Base-by-base conservation (phyloP, 2,329 filamentous ascomycete species). In the Epichloe sibirici region DNA sequence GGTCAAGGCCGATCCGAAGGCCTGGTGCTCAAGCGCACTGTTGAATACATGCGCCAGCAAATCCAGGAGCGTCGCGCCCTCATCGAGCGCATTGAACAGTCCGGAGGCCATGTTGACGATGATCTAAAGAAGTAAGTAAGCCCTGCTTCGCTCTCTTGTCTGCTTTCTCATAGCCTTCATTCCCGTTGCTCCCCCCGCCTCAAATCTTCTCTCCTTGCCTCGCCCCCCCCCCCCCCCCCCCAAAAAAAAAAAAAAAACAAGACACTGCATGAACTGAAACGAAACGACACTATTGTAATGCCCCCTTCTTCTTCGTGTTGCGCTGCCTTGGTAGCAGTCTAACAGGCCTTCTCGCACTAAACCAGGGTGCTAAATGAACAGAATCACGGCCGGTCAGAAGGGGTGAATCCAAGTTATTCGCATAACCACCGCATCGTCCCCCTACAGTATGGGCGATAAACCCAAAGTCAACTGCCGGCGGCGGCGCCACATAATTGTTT, bases 1-100 rank as follows among this genome's bases (percentile, higher is more conserved):
- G 90, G 90, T 1, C 86, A 90, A 62, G 90, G 86, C 1, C 82
- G 89, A 45, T 93, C 88, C 57, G 90, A 95, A 66, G 88, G 87
- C 31, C 75, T 89, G 17, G 88, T 95, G n/a, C 74, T 95, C 23
- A 81, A 83, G 57, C 78, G 78, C 57, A 86, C 84, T 0, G 79
- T 86, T 34, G 81, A 84, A 13, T 85, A 76, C 56, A 83, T 87
- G 62, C 74, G 74, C 43, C 69, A 81, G 55, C 74, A 83, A 63
- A 67, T 88, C 8, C 70, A 74, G 47, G 76, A 80, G 63, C 74
- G 84, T 17, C 73, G 78, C 51, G 68, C 72, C 25, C 67, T 88
- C 53, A 72, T 86, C 51, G 69, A 74, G 28, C 71, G 76, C 55
- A 74, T 85, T 42, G 80, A 86, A 60, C 73, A 71, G 47, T 71